Conservation (phyloP, 2,329 filamentous ascomycete species). For the Neonectria magnoliae region DNA sequence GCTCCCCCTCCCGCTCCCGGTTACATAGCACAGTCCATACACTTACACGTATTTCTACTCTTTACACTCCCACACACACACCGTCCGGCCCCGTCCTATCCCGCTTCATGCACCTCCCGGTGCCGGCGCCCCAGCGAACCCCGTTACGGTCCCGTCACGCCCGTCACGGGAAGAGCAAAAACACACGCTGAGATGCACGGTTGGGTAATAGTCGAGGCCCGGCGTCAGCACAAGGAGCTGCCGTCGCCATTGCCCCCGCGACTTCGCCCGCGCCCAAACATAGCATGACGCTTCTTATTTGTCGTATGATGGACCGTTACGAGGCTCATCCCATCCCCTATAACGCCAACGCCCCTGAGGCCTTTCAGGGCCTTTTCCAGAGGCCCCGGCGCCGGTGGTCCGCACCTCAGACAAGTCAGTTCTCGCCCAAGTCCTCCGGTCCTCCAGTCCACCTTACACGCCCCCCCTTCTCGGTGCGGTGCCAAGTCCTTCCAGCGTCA, state of each 20-base stretch:
- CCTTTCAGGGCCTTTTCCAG: constrained; percentile 6
- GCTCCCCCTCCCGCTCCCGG: neutral
- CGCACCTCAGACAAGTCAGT: neutral
- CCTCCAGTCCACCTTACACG: constrained; percentile 3
- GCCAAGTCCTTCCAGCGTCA: constrained; percentile 12
- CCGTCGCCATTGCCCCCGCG: constrained; percentile 27
- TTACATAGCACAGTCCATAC: neutral
- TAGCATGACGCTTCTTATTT: constrained; percentile 34
- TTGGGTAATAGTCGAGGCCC: constrained; percentile 37
- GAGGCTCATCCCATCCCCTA: constrained; percentile 22
- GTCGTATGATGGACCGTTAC: constrained; percentile 38
- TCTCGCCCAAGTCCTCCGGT: neutral
- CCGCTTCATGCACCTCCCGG: constrained; percentile 31
- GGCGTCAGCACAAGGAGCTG: constrained; percentile 28
- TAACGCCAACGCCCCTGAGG: constrained; percentile 23
- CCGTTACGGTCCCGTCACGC: constrained; percentile 29
- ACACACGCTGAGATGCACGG: constrained; percentile 32
- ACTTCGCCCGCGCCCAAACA: constrained; percentile 35
- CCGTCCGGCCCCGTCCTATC: constrained; percentile 26
- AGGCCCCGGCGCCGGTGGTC: constrained; percentile 27
- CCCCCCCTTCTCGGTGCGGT: constrained; percentile 20
- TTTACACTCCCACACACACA: constrained; percentile 12
- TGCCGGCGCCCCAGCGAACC: constrained; percentile 31
- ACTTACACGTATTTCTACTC: neutral
- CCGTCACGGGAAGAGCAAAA: constrained; percentile 36